Base-by-base conservation (phyloP, 371 early-diverging fungal genomes). In the Syncephalastrum sp. region DNA sequence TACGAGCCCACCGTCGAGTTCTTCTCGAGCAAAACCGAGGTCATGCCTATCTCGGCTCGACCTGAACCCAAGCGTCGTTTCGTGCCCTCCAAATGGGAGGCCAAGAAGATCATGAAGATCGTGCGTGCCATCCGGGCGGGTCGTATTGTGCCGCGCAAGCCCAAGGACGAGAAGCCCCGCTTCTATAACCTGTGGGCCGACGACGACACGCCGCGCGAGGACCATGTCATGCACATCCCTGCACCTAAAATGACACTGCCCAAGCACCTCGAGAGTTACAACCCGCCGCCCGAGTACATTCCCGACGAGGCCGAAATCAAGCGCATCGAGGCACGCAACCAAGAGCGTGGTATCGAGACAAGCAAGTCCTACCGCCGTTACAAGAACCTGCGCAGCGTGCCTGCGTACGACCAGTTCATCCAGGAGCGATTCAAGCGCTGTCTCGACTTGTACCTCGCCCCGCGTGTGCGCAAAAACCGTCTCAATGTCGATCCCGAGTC, bases 251-350 rank as follows among this genome's bases (percentile, higher is more conserved):
- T 89, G 82, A 74, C 83, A 42, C 70, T 95, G 59, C 98, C 98
- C 10, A 88, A 88, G n/a, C 91, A 96, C 64, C 85, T 83, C 53
- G 96, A 95, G 70, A 94, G 94, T 62, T 97, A 97, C 76, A 95
- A 97, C 71, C 98, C 99, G 16, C 98, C 98, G n/a, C 86, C 71
- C n/a, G 99, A 98, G 75, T 97, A 97, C 68, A 73, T 97, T 56
- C 86, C 86, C 16, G 90, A 89, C 10, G 86, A 88, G 7, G 82
- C 91, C 43, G 96, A 98, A 68, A 74, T 70, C 21, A 76, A 86
- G 56, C 38, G 38, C 8, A 33, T 33, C 38, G 38, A 33, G 8
- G 38, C 38, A 33, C 38, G 38, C 38, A 33, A 33, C 38, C 6
- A 33, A 2, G 38, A 33, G 10, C 38, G 38, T 33, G 38, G 38